phyloP scores from a whole-genome alignment of 495 filamentous ascomycete genomes.

The Rhizodiscina lignyota region DNA sequence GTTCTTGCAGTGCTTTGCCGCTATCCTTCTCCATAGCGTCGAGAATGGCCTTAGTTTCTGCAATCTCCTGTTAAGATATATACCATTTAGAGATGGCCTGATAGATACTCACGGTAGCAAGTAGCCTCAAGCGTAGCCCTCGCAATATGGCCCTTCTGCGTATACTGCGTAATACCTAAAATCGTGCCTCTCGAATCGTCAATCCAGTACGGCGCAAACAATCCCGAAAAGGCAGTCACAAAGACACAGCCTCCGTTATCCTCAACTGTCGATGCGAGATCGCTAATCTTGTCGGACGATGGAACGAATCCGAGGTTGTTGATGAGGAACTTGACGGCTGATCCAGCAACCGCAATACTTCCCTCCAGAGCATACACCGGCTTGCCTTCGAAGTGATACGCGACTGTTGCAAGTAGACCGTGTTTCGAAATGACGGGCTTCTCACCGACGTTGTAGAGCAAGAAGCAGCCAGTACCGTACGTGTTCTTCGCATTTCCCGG shows the following conservation, averaged over 20 bases:
- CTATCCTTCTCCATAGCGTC: constrained; percentile 92
- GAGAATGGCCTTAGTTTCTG: constrained; percentile 88
- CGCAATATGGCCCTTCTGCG: constrained; percentile 77
- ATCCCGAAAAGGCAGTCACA: constrained; percentile 88
- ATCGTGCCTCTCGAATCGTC: constrained; percentile 88
- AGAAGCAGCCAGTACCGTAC: constrained; percentile 90
- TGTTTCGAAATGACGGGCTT: constrained; percentile 84
- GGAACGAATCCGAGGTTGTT: constrained; percentile 78
- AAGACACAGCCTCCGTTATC: constrained; percentile 88
- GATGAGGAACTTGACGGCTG: constrained; percentile 78
- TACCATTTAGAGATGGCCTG: too few species aligned
- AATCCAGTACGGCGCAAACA: constrained; percentile 98
- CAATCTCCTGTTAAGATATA: too few species aligned
- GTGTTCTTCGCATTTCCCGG: constrained; percentile 89
- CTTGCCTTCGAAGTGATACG: constrained; percentile 66
- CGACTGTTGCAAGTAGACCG: constrained; percentile 77
- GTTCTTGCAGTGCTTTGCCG: constrained; percentile 51
- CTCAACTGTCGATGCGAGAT: constrained; percentile 64
- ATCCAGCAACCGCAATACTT: constrained; percentile 79
- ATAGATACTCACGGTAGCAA: too few species aligned
- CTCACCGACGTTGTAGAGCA: constrained; percentile 84
- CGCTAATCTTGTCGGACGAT: constrained; percentile 62
- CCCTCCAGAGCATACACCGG: constrained; percentile 87
- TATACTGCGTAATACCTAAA: constrained; percentile 87
- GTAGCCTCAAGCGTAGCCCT: constrained; percentile 89